These are phyloP conservation scores for Violaceomyces palustris DNA, from an alignment of 1,284 basidiomycete genomes.

Conservation along the genomic window DNA sequence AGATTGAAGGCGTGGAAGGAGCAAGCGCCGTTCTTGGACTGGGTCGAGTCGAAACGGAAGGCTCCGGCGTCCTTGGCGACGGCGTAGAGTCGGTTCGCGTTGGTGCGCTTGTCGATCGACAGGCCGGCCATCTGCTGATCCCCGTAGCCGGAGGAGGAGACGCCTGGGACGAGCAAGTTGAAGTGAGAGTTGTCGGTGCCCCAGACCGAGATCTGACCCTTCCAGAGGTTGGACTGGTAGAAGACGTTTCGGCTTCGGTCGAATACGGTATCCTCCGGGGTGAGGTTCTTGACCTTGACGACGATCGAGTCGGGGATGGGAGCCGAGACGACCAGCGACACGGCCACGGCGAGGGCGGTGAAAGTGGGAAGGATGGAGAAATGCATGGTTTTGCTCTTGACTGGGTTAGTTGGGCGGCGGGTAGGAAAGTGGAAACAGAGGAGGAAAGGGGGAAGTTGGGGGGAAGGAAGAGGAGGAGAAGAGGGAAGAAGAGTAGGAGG, in stretches of 20 bases:
- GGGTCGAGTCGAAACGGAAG: constrained; percentile 37
- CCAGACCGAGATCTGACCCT: constrained; percentile 36
- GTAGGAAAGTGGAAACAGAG: too few species aligned
- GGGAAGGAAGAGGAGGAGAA: too few species aligned
- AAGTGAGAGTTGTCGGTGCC: constrained; percentile 25
- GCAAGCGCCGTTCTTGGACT: constrained; percentile 30
- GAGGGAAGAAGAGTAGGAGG: too few species aligned
- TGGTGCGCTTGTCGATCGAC: constrained; percentile 23
- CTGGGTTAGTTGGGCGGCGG: too few species aligned
- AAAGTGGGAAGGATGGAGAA: neutral
- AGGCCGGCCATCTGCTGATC: constrained; percentile 49
- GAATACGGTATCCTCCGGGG: constrained; percentile 44
- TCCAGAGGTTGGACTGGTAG: constrained; percentile 50
- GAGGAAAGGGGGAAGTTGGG: too few species aligned
- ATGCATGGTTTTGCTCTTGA: too few species aligned
- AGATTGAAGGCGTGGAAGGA: constrained; percentile 47
- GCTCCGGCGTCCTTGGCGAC: constrained; percentile 44
- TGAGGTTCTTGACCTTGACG: constrained; percentile 38
- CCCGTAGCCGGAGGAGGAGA: constrained; percentile 32
- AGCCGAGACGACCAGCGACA: constrained; percentile 3
- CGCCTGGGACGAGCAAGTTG: constrained; percentile 39
- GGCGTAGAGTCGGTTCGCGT: constrained; percentile 37
- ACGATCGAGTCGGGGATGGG: constrained; percentile 28
- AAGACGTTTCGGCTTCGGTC: constrained; percentile 34
- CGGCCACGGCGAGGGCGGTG: neutral